Base-by-base conservation (phyloP, 2,329 filamentous ascomycete species). In the Aaosphaeria arxii region DNA sequence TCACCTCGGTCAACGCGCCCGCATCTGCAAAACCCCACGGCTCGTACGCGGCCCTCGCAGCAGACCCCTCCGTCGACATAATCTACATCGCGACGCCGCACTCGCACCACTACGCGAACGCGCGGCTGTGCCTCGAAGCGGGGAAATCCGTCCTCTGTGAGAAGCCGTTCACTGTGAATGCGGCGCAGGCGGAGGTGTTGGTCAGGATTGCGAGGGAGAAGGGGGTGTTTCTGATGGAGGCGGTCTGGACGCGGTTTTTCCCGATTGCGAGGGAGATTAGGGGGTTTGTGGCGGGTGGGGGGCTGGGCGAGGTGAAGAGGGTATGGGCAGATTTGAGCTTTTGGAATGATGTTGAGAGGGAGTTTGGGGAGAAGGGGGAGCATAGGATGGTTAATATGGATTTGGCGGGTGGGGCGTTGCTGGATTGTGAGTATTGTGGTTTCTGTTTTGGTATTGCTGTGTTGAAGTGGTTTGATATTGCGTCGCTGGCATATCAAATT, bases 31-130 rank as follows among this genome's bases (percentile, higher is more conserved):
- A 80, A 56, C 78, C 84, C 5, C 91, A 94, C 63, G 87, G 86
- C 49, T 87, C 84, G 13, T 95, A 95, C 71, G 77, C 82, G 49
- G 86, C 89, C 63, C 81, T 95, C 29, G 88, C 91, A 29, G 78
- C 79, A 32, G 88, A 94, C 67, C 74, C 84, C 6, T 79, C 87
- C 58, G 79, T 94, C 55, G 87, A 94, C 68, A 89, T 92, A 57
- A 74, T 95, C 74, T 95, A 94, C 71, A 82, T 95, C 44, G 89
- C 88, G 28, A 94, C 89, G 1, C 89, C 90, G 11, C 89, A 94
- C 74, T 90, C 87, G 58, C 89, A 94, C 70, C 89, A 95, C 74
- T 94, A 90, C 74, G 88, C 91, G 69, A 91, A 95, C 69, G 80
- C 82, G 54, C 88, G 89, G 80, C 79, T 92, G n/a, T 86, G 84